These are phyloP conservation scores for Phaeosphaeria sp. DNA, from an alignment of 2,329 filamentous ascomycete species.

Conservation along the genomic window DNA sequence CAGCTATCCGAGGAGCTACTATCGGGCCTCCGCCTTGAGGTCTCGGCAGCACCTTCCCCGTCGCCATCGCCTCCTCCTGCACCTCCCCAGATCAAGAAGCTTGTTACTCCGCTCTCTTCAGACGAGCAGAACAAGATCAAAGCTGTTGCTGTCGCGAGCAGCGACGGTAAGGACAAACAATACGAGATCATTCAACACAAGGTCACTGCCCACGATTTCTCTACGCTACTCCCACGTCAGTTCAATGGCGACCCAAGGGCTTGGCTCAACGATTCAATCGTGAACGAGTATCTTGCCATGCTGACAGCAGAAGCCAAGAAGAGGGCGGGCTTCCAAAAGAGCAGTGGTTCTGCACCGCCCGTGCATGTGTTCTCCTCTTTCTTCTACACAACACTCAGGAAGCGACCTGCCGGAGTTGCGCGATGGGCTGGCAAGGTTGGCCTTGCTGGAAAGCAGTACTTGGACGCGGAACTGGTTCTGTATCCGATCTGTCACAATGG, in stretches of 20 bases:
- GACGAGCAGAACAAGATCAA: slow-evolving; percentile 23
- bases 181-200: slow-evolving; percentile 34
- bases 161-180: slow-evolving; percentile 20
- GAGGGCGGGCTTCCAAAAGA: slow-evolving; percentile 62
- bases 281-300: slow-evolving; percentile 70
- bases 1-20: slow-evolving; percentile 28
- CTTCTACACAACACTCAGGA: slow-evolving; percentile 65
- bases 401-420: slow-evolving; percentile 34
- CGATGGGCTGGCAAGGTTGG: slow-evolving; percentile 56
- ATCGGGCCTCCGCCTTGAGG: slow-evolving; percentile 20
- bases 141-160: slow-evolving; percentile 15
- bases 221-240: slow-evolving; percentile 56
- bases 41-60: slow-evolving; percentile 15
- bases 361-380: slow-evolving; percentile 70
- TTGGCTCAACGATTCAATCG: slow-evolving; percentile 80
- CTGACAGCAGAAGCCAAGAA: slow-evolving; percentile 67
- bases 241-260: slow-evolving; percentile 52
- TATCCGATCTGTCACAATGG: slow-evolving; percentile 68
- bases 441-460: slow-evolving; percentile 58
- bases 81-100: slow-evolving; percentile 17
- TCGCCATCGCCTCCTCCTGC: slow-evolving; percentile 10
- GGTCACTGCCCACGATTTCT: slow-evolving; percentile 66
- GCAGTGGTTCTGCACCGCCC: slow-evolving; percentile 62
- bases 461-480: slow-evolving; percentile 71
- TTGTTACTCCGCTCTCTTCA: slow-evolving; percentile 24